Conservation (phyloP, 768 basidiomycete species). For the Leccinum subgranulosum region DNA sequence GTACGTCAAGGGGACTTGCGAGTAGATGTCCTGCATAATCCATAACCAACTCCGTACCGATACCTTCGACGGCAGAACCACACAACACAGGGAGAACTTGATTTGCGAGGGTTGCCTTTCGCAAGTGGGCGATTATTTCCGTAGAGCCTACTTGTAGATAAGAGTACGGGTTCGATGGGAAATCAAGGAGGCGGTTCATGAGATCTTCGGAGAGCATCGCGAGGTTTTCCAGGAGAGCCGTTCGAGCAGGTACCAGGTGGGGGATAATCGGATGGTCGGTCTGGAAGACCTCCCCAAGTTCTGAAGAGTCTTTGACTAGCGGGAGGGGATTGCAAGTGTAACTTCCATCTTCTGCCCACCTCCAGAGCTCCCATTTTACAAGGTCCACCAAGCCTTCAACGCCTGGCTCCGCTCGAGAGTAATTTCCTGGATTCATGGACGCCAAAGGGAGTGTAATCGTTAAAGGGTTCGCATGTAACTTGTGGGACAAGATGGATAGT, state of each 20-base stretch:
- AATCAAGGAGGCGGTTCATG: slow-evolving; percentile 65
- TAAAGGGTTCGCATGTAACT: slow-evolving; percentile 73
- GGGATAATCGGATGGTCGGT: slow-evolving; percentile 63
- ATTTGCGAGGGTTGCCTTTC: slow-evolving; percentile 61
- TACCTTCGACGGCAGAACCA: slow-evolving; percentile 76
- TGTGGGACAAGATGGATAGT: slow-evolving; percentile 68
- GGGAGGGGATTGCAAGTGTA: slow-evolving; percentile 48
- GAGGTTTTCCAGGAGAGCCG: slow-evolving; percentile 70
- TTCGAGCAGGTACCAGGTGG: slow-evolving; percentile 65
- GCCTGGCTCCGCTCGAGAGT: slow-evolving; percentile 73
- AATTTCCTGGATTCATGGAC: slow-evolving; percentile 66
- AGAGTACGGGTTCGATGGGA: slow-evolving; percentile 54
- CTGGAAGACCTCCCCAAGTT: slow-evolving; percentile 44
- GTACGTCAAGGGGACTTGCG: slow-evolving; percentile 71
- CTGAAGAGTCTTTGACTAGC: slow-evolving; percentile 42
- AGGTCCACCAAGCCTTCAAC: slow-evolving; percentile 83
- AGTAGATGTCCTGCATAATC: slow-evolving; percentile 80
- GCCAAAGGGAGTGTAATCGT: slow-evolving; percentile 71
- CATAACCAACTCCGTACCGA: slow-evolving; percentile 79
- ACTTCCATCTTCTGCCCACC: slow-evolving; percentile 56
- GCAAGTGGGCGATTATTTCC: slow-evolving; percentile 60
- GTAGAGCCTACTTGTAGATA: slow-evolving; percentile 59
- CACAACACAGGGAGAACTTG: slow-evolving; percentile 77
- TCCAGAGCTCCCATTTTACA: slow-evolving; percentile 81
- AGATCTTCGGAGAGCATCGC: slow-evolving; percentile 78